Evolutionary conservation across 2,329 filamentous ascomycete species (phyloP), one percentile per base, ranked within the genome.

Genomic region (Neonectria hederae): DNA sequence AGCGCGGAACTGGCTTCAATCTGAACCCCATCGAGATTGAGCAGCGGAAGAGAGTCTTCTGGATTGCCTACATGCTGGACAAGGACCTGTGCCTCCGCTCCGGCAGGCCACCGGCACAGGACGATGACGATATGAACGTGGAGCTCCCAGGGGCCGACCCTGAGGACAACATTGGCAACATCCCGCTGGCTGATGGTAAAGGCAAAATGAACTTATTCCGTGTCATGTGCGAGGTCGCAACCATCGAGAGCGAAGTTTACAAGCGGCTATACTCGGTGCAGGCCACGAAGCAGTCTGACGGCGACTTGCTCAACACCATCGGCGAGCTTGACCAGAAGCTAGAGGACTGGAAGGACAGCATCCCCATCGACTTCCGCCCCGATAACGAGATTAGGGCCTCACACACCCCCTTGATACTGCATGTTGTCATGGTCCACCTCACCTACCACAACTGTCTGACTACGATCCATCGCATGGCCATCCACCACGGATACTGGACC

Each of bases 401-500:
- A 0, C 93, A 97, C 77, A 97, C 94, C 0, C 94, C 95, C 1
- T 84, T 98, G n/a, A 94, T 98, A 21, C 83, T 99, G 21, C 95
- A 98, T 69, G 89, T 99, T 56, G 94, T 97, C 65, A 93, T 97
- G 77, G 83, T 99, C 62, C 96, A 99, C 78, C 97, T 99, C 74
- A 91, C 93, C 1, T 99, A 99, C 79, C 98, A 98, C 83, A 99
- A 99, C 77, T 97, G 94, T 73, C 82, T 99, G 55, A 97, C 95
- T 1, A 99, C 96, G 0, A 97, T 99, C 68, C 96, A 99, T 77
- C 92, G 96, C 55, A 99, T 98, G 96, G 97, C 93, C 45, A 92
- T 98, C 30, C 96, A 98, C 73, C 94, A 97, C 76, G 96, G 96
- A 14, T 97, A 97, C 80, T 99, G 96, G 96, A 98, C 95, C 1